Percentiles rank a stretch among this genome's conserved stretches.
Conservation (phyloP, 2,329 filamentous ascomycete genomes). For the Pestalotiopsis sp. region DNA sequence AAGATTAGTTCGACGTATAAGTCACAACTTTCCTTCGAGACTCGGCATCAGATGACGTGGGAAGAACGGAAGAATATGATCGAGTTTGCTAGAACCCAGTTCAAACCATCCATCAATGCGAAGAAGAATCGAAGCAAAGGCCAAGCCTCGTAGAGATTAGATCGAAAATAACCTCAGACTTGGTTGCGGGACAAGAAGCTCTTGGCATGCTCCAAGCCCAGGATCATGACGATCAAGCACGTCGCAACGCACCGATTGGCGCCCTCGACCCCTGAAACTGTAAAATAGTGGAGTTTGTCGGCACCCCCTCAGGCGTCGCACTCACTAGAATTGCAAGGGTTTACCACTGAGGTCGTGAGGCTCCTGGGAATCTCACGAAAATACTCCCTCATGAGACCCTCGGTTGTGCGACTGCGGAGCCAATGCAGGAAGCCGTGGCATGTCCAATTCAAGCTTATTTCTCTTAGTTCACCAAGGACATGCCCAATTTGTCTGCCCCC, state of each 20-base stretch:
- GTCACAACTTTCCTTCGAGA: too few relatives aligned
- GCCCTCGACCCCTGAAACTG: slow-evolving; percentile 12
- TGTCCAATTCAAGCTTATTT: not conserved
- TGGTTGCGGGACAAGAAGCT: not conserved
- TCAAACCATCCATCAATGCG: too few relatives aligned
- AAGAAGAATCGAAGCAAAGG: too few relatives aligned
- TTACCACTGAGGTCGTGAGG: not conserved
- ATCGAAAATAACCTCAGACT: slow-evolving; percentile 8
- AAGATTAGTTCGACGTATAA: too few relatives aligned
- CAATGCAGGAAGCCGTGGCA: not conserved
- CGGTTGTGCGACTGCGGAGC: not conserved
- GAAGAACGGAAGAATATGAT: too few relatives aligned
- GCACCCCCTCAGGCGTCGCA: slow-evolving; percentile 1
- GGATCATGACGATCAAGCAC: slow-evolving; percentile 3
- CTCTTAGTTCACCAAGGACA: not conserved
- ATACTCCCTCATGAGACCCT: not conserved
- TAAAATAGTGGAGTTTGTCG: not conserved
- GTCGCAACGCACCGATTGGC: slow-evolving; percentile 3
- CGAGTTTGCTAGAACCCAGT: too few relatives aligned
- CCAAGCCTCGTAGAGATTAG: not conserved
- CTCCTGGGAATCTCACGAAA: not conserved
- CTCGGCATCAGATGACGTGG: too few relatives aligned
- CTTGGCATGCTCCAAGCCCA: not conserved
- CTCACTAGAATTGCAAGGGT: not conserved
- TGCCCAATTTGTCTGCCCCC: not conserved